phyloP scores from a whole-genome alignment of 805 yeast species.

The Schwanniomyces sp. region DNA sequence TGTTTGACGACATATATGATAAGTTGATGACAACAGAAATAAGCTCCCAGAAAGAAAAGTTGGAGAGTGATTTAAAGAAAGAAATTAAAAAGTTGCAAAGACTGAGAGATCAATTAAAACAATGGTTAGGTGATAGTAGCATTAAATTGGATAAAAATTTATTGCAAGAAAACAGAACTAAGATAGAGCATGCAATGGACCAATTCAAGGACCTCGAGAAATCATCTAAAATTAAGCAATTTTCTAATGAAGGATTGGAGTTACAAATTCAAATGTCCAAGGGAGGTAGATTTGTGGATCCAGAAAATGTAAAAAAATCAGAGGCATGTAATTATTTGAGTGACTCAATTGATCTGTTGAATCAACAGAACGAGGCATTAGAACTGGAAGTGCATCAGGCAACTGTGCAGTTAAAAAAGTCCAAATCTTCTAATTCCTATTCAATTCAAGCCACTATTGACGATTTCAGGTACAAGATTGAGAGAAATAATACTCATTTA shows the following conservation, averaged over 20 bases:
- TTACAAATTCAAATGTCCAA: conserved; percentile 48
- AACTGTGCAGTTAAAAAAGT: conserved; percentile 38
- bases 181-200: conserved; percentile 93
- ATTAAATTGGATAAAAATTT: conserved; percentile 65
- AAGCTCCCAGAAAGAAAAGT: conserved; percentile 87
- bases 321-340: conserved; percentile 72
- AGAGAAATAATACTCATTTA: conserved; percentile 78
- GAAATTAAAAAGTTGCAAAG: conserved; percentile 94
- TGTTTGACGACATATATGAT: conserved; percentile 82
- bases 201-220: conserved; percentile 93
- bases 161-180: conserved; percentile 58
- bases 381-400: conserved; percentile 61
- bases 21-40: conserved; percentile 80
- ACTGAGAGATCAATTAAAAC: conserved; percentile 90
- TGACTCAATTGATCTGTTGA: conserved; percentile 73
- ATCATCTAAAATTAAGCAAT: conserved; percentile 90
- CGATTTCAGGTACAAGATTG: conserved; percentile 61
- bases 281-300: conserved; percentile 49
- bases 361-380: conserved; percentile 73
- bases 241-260: conserved; percentile 87
- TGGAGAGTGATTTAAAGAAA: conserved; percentile 88
- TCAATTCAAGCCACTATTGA: conserved; percentile 53
- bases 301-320: conserved; percentile 75
- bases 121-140: conserved; percentile 89
- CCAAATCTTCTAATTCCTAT: conserved; percentile 51